Evolutionary conservation across 208 protist species (phyloP).

Genomic region (Vickermania spadyakhi): DNA sequence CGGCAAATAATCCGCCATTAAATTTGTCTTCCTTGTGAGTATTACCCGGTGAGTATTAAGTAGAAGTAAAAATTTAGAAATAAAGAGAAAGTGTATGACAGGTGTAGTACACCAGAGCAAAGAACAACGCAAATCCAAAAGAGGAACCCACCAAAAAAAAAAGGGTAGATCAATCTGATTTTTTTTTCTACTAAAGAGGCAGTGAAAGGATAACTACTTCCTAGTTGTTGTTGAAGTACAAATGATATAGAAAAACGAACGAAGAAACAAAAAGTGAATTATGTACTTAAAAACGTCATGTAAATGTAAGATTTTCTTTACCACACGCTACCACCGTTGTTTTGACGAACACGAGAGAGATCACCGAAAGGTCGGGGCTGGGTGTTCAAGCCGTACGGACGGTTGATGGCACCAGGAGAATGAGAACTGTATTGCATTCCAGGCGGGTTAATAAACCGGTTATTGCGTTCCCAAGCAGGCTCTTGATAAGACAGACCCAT

Average conservation of each 20-base stretch:
- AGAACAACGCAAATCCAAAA: too few species aligned
- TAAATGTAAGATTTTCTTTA: background rate
- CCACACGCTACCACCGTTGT: background rate
- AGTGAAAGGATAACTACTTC: too few species aligned
- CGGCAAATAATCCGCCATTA: background rate
- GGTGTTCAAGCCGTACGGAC: background rate
- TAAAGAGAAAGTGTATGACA: too few species aligned
- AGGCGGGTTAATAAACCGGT: background rate
- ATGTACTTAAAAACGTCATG: slow-evolving; percentile 1
- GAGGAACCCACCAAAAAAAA: too few species aligned
- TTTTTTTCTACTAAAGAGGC: too few species aligned
- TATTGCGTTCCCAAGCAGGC: background rate
- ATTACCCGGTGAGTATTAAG: too few species aligned
- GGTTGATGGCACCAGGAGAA: background rate
- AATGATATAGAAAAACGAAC: slow-evolving; percentile 1
- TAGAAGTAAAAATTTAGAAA: too few species aligned
- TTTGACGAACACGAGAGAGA: background rate
- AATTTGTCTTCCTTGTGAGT: too few species aligned
- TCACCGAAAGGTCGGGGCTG: background rate
- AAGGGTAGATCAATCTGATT: too few species aligned
- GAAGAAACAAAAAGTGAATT: background rate
- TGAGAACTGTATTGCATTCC: background rate
- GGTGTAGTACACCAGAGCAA: too few species aligned
- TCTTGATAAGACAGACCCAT: background rate
- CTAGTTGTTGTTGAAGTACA: background rate